Conservation (phyloP, 176 grass and related monocot genomes). For the Avena eriantha region DNA sequence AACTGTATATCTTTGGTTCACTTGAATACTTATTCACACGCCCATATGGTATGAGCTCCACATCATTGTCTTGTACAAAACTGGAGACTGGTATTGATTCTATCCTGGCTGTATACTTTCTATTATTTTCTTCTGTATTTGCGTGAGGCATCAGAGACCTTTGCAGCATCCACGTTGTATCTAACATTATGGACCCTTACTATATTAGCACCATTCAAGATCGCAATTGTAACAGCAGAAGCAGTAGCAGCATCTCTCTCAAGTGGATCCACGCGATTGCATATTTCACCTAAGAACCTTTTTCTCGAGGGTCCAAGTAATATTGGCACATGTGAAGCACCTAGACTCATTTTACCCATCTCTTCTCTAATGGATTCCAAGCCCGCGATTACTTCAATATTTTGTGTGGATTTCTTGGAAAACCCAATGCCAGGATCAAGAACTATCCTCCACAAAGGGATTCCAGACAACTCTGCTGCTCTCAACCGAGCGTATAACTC, state of each 20-base stretch:
- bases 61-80: constrained; percentile 23
- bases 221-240: constrained; percentile 47
- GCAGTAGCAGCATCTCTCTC: constrained; percentile 73
- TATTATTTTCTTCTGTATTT: constrained; percentile 35
- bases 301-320: constrained; percentile 84
- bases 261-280: constrained; percentile 48
- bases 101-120: background rate
- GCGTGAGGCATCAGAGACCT: constrained; percentile 53
- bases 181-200: constrained; percentile 79
- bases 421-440: constrained; percentile 91
- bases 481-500: constrained; percentile 64
- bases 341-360: constrained; percentile 66
- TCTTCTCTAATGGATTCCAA: constrained; percentile 63
- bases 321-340: constrained; percentile 71
- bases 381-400: constrained; percentile 62
- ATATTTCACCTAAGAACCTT: constrained; percentile 80
- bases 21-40: background rate
- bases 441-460: constrained; percentile 88
- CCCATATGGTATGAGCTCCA: background rate
- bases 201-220: constrained; percentile 84
- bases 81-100: constrained; percentile 9
- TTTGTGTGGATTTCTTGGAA: constrained; percentile 70
- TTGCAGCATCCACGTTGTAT: constrained; percentile 64
- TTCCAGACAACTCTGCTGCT: constrained; percentile 67
- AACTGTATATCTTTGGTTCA: constrained; percentile 20